Percentiles rank a stretch among this genome's conserved stretches.
Conservation (phyloP, 1,284 basidiomycete species). For the Ustilago loliicola region DNA sequence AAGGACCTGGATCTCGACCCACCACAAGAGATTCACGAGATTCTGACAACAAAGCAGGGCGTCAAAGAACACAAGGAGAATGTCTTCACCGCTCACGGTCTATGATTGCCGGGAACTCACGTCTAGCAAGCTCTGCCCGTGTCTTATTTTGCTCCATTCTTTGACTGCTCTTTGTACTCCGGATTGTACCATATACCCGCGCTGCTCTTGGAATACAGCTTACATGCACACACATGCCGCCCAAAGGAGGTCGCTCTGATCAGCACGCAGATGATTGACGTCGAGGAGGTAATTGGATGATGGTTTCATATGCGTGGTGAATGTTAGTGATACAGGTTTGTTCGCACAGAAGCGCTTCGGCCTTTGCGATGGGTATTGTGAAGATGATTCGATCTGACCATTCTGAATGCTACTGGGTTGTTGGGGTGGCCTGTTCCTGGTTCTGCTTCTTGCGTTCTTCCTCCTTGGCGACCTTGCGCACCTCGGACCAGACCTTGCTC, state of each 20-base stretch:
- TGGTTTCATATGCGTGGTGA: background rate
- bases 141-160: constrained; percentile 2
- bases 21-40: constrained; percentile 79
- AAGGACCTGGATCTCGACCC: constrained; percentile 83
- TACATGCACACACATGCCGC: background rate
- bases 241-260: background rate
- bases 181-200: constrained; percentile 39
- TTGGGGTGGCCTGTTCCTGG: background rate
- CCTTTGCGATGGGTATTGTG: background rate
- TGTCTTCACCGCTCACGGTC: constrained; percentile 41
- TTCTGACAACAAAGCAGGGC: constrained; percentile 64
- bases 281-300: background rate
- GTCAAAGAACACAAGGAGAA: constrained; percentile 40
- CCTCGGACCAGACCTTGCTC: constrained; percentile 42
- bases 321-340: constrained; percentile 28
- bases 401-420: constrained; percentile 11
- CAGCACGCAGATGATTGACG: background rate
- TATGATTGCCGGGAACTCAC: constrained; percentile 5
- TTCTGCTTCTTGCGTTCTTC: constrained; percentile 28
- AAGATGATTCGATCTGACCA: background rate
- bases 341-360: background rate
- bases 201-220: constrained; percentile 25
- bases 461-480: constrained; percentile 42
- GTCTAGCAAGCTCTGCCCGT: background rate
- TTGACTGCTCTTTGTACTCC: constrained; percentile 17